Evolutionary conservation across 2,329 filamentous ascomycete species (phyloP).

Genomic region (Pestalotiopsis sp.): DNA sequence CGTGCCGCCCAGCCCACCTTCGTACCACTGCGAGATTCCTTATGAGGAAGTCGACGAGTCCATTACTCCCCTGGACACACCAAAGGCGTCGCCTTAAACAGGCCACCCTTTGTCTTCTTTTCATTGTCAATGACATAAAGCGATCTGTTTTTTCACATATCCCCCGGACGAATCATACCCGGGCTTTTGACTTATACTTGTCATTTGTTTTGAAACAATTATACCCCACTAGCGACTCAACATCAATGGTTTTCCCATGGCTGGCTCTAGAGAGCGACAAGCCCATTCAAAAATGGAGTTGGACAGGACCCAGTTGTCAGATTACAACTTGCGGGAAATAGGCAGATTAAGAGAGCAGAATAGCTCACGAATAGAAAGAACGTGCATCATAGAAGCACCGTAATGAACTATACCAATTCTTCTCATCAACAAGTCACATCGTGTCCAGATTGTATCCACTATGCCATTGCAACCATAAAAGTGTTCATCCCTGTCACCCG

Average conservation of each 20-base stretch:
- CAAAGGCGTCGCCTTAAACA: background rate
- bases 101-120: background rate
- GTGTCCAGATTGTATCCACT: background rate
- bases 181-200: background rate
- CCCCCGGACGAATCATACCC: background rate
- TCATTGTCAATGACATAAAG: conserved; percentile 1
- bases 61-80: background rate
- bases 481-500: background rate
- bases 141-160: background rate
- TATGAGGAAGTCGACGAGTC: conserved; percentile 14
- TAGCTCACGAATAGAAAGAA: background rate
- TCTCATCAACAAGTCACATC: background rate
- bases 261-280: background rate
- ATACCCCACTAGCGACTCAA: background rate
- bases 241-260: background rate
- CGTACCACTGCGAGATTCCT: conserved; percentile 46
- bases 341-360: background rate
- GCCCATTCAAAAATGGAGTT: background rate
- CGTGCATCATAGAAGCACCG: background rate
- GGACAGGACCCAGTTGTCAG: conserved; percentile 2
- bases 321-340: background rate
- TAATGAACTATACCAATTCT: background rate
- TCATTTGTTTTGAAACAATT: conserved; percentile 2
- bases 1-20: conserved; percentile 83
- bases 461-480: background rate